A percentile compares a stretch with the other conserved stretches of the same genome.
These are phyloP conservation scores for Solanum pimpinellifolium DNA, from an alignment of 257 asterid genomes.

Conservation along the genomic window DNA sequence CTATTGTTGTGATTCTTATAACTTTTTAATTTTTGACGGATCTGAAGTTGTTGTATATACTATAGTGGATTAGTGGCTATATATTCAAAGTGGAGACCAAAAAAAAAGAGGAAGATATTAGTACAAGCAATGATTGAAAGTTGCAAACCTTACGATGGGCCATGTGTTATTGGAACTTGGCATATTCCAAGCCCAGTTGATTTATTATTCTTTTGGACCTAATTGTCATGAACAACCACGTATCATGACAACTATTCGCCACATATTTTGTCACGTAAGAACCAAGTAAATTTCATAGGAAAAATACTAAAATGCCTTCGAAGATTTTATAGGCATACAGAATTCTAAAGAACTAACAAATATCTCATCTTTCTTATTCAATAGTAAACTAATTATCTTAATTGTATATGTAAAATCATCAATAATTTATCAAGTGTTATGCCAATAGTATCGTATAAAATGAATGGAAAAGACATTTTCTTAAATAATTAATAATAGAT, in stretches of 20 bases:
- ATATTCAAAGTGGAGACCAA: not conserved
- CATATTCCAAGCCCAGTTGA: not conserved
- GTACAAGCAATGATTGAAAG: not conserved
- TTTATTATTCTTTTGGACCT: not conserved
- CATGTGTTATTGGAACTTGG: not conserved
- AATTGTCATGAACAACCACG: not conserved
- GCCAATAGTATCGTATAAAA: not conserved
- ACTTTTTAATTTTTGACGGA: not conserved
- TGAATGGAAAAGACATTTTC: too few relatives aligned
- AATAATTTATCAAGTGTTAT: not conserved
- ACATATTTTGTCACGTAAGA: not conserved
- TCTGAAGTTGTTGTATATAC: not conserved
- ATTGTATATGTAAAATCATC: not conserved
- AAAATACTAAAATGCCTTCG: not conserved
- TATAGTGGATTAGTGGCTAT: not conserved
- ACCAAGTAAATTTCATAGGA: not conserved
- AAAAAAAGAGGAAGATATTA: not conserved
- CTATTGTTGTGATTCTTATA: not conserved
- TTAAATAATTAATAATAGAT: too few relatives aligned
- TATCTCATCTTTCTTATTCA: not conserved
- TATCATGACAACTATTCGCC: not conserved
- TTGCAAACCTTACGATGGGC: not conserved
- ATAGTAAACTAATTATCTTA: not conserved
- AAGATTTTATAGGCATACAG: not conserved
- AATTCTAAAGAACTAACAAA: not conserved